phyloP scores from a whole-genome alignment of 2,329 filamentous ascomycete genomes.

The Fusarium austroafricanum region DNA sequence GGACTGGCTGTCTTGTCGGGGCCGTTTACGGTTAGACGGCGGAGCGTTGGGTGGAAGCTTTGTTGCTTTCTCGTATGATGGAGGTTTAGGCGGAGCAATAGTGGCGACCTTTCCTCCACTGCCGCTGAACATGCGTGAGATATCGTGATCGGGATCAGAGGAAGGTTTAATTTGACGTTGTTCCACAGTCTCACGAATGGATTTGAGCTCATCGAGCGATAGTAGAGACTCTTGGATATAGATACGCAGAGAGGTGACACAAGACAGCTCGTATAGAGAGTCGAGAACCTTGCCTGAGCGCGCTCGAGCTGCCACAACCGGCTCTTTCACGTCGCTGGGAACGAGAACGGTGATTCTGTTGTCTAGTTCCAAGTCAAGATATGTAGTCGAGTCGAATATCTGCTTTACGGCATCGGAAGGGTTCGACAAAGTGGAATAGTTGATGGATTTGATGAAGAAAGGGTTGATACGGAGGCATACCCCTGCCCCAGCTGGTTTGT shows the following conservation, averaged over 20 bases:
- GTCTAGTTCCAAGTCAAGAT: background rate
- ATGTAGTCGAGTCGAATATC: background rate
- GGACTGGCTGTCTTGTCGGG: constrained; percentile 12
- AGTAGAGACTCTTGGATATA: constrained; percentile 2
- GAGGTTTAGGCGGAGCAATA: background rate
- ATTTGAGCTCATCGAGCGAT: background rate
- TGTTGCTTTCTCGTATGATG: constrained; percentile 8
- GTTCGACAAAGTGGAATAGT: background rate
- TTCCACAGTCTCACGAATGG: background rate
- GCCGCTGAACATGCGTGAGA: constrained; percentile 10
- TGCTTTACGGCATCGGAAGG: background rate
- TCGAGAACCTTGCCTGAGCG: constrained; percentile 16
- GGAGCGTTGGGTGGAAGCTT: background rate
- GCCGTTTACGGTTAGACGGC: constrained; percentile 2
- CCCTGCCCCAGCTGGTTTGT: constrained; percentile 5
- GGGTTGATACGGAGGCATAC: constrained; percentile 5
- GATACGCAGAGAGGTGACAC: background rate
- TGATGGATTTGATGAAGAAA: constrained; percentile 13
- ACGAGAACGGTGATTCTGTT: constrained; percentile 10
- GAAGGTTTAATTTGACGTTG: constrained; percentile 3
- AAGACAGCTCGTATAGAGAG: background rate
- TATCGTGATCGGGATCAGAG: background rate
- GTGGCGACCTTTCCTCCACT: constrained; percentile 4
- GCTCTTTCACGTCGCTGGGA: constrained; percentile 7
- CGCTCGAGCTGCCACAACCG: constrained; percentile 4